These are phyloP conservation scores for Cyberlindnera euphorbiiphila DNA, from an alignment of 805 yeast genomes.

Conservation along the genomic window DNA sequence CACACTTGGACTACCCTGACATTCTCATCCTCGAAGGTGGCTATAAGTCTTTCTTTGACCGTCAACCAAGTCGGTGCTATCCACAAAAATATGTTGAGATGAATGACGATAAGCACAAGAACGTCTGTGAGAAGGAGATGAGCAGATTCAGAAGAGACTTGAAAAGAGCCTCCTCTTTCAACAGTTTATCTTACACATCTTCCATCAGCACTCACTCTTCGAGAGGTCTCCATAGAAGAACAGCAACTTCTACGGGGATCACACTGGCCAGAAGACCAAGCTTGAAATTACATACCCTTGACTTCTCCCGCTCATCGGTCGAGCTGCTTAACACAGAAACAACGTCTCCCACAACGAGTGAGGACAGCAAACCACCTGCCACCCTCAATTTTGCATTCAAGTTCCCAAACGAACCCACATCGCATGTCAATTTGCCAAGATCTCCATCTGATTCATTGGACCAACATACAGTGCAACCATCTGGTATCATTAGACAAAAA, in stretches of 20 bases:
- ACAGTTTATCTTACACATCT: slow-evolving; percentile 25
- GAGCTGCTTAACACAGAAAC: slow-evolving; percentile 3
- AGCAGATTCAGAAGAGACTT: slow-evolving; percentile 46
- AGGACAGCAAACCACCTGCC: slow-evolving; percentile 25
- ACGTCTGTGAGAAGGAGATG: slow-evolving; percentile 52
- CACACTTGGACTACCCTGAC: slow-evolving; percentile 82
- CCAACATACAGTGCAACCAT: slow-evolving; percentile 9
- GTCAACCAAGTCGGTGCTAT: slow-evolving; percentile 52
- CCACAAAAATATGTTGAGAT: slow-evolving; percentile 84
- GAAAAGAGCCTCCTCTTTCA: slow-evolving; percentile 36
- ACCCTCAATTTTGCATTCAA: slow-evolving; percentile 27
- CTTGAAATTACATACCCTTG: slow-evolving; percentile 18
- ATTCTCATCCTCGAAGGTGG: slow-evolving; percentile 89
- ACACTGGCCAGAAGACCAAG: slow-evolving; percentile 21
- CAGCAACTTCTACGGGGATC: slow-evolving; percentile 22
- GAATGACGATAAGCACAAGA: slow-evolving; percentile 59
- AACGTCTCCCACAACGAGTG: not conserved
- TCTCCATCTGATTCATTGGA: slow-evolving; percentile 7
- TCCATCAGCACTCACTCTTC: slow-evolving; percentile 9
- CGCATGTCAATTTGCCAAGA: slow-evolving; percentile 4
- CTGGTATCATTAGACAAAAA: slow-evolving; percentile 16
- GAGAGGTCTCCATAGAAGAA: slow-evolving; percentile 23
- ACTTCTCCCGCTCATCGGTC: slow-evolving; percentile 14
- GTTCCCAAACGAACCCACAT: slow-evolving; percentile 18
- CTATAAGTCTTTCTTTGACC: slow-evolving; percentile 70